Conservation (phyloP, 495 filamentous ascomycete species). For the Daldinia decipiens region DNA sequence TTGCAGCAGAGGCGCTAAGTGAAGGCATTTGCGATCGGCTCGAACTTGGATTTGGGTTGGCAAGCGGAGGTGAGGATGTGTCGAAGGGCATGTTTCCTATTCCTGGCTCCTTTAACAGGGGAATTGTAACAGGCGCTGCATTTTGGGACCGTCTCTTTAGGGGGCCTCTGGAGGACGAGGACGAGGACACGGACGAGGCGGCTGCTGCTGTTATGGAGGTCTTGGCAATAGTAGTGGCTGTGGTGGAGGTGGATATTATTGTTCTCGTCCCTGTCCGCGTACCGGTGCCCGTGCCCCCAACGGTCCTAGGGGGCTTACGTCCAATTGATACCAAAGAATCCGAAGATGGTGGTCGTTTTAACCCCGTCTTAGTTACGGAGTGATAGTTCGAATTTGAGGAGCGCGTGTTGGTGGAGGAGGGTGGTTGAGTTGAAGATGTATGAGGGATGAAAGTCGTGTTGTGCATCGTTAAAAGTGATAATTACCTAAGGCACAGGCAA, state of each 20-base stretch:
- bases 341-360: conserved; percentile 22
- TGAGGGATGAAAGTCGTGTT: conserved; percentile 40
- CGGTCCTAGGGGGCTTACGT: conserved; percentile 3
- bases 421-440: conserved; percentile 19
- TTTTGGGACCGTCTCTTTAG: conserved; percentile 55
- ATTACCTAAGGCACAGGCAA: conserved; percentile 24
- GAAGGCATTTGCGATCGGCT: conserved; percentile 54
- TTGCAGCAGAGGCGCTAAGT: conserved; percentile 50
- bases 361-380: conserved; percentile 15
- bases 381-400: conserved; percentile 11
- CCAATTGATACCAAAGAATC: conserved; percentile 36
- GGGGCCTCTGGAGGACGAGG: conserved; percentile 37
- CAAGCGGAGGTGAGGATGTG: conserved; percentile 39
- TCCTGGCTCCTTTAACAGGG: conserved; percentile 49
- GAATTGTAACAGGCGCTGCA: conserved; percentile 48
- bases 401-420: conserved; percentile 3
- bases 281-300: conserved; percentile 10
- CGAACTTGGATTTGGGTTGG: conserved; percentile 36
- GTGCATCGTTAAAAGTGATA: conserved; percentile 34
- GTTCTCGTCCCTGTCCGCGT: conserved; percentile 34
- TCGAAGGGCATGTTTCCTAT: conserved; percentile 46
- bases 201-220: conserved; percentile 26
- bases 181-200: conserved; percentile 25
- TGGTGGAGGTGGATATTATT: conserved; percentile 38
- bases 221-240: conserved; percentile 32